Conservation (phyloP, 2,329 filamentous ascomycete genomes). For the Alternaria sp. region DNA sequence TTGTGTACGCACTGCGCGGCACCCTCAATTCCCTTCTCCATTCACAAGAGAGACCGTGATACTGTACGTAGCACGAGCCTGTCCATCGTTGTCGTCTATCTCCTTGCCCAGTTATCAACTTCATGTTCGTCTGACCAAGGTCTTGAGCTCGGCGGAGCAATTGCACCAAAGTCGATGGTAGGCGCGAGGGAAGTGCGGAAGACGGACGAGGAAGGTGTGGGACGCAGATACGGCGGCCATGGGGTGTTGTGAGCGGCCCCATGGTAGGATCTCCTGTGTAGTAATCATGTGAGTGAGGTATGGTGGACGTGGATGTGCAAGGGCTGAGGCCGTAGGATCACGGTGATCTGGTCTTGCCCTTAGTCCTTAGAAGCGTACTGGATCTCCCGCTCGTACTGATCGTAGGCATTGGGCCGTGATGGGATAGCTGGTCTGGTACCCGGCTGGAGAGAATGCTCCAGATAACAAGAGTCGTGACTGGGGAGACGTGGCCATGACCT, state of each 20-base stretch:
- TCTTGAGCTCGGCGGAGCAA: background rate
- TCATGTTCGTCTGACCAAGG: background rate
- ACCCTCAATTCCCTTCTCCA: background rate
- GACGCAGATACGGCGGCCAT: background rate
- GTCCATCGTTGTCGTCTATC: rapidly evolving
- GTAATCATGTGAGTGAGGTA: background rate
- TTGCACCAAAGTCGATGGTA: background rate
- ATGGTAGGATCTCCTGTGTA: background rate
- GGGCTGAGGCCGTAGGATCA: background rate
- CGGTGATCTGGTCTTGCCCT: background rate
- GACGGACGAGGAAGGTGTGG: background rate
- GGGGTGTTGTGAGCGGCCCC: background rate
- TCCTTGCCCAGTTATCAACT: background rate
- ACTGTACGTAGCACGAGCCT: background rate
- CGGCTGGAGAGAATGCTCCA: background rate
- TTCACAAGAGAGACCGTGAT: background rate
- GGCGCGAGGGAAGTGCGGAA: background rate
- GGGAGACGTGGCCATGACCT: background rate
- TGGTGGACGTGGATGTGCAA: background rate
- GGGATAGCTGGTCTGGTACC: background rate
- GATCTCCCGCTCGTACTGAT: background rate
- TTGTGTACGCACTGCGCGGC: background rate
- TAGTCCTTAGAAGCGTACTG: background rate
- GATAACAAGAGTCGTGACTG: background rate
- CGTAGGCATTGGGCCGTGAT: background rate